Evolutionary conservation across 768 basidiomycete species (phyloP), one percentile per base, ranked within the genome.

Genomic region (Macrolepiota fuliginosa): DNA sequence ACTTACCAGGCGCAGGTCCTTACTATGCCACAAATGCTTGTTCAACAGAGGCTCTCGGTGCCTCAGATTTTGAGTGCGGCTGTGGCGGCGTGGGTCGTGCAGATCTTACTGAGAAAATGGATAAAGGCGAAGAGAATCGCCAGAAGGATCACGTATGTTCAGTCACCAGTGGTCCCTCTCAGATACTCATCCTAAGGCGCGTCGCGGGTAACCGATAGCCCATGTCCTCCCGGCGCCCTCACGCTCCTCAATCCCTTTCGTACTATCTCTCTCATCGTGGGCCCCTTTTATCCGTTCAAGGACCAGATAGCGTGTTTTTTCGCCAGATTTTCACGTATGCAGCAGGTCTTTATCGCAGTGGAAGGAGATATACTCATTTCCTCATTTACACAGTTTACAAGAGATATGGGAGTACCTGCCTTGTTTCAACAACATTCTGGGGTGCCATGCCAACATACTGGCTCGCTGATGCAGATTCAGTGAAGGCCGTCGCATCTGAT

Each of bases 381-480:
- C 49, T n/a, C 5, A 56, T 47, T 25, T 10, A n/a, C 22, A 17
- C 36, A 82, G 80, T 69, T n/a, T 80, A 79, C 65, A 65, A 65
- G 40, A 68, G 74, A 55, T 73, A 76, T 42, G 73, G 79, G 27
- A 74, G 72, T 58, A 82, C 81, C 0, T 70, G 69, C 19, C 64
- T 80, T 19, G 72, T 73, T 11, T 75, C 80, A 5, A 69, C 79
- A 27, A 54, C 59, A 1, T 58, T 81, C 46, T 71, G 65, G 64
- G 54, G 65, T 9, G 68, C 72, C 25, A 70, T 65, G 11, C 75
- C 70, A 0, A 68, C 68, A 10, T 75, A 76, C 61, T 83, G 79
- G 78, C 36, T 83, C 15, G 71, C 78, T 13, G 82, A 83, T 52
- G 70, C 76, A 1, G 76, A 81, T 35, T 77, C 78, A 6, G 63